Conservation (phyloP, 768 basidiomycete genomes). For the Rhodotorula diobovata region DNA sequence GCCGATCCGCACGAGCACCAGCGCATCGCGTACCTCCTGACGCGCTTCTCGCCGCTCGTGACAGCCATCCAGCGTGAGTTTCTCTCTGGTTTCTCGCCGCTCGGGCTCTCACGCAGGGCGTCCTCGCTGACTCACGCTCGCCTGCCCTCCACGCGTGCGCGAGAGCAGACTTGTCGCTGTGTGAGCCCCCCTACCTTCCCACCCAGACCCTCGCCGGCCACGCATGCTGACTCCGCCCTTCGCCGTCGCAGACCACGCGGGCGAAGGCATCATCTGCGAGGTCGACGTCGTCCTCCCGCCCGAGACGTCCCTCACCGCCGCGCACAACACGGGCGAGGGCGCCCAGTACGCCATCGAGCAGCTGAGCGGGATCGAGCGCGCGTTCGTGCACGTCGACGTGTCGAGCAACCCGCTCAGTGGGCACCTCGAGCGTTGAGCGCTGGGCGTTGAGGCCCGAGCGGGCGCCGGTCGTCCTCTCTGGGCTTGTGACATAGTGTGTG, state of each 20-base stretch:
- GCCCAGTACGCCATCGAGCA: slow-evolving; percentile 43
- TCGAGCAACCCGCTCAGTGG: slow-evolving; percentile 5
- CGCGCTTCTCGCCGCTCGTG: slow-evolving; percentile 49
- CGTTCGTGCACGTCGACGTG: slow-evolving; percentile 46
- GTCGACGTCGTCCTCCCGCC: slow-evolving; percentile 37
- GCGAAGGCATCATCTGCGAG: slow-evolving; percentile 41
- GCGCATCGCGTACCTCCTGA: slow-evolving; percentile 48
- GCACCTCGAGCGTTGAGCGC: slow-evolving; percentile 9
- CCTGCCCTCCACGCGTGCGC: too few relatives aligned
- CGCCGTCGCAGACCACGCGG: too few relatives aligned
- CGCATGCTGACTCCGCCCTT: too few relatives aligned
- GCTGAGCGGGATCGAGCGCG: slow-evolving; percentile 46
- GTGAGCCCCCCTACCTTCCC: too few relatives aligned
- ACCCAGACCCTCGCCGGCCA: too few relatives aligned
- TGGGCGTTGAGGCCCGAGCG: neutral
- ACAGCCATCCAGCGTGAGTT: slow-evolving; percentile 46
- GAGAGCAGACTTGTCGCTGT: too few relatives aligned
- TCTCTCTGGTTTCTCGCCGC: too few relatives aligned
- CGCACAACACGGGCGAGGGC: slow-evolving; percentile 48
- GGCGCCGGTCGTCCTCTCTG: too few relatives aligned
- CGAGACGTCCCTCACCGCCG: slow-evolving; percentile 24
- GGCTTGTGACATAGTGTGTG: too few relatives aligned
- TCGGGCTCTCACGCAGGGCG: too few relatives aligned
- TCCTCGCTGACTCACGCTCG: too few relatives aligned
- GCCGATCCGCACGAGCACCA: slow-evolving; percentile 35